A percentile compares a stretch with the other conserved stretches of the same genome.
phyloP scores from a whole-genome alignment of 345 rosid species.

The Excoecaria cochinchinensis region DNA sequence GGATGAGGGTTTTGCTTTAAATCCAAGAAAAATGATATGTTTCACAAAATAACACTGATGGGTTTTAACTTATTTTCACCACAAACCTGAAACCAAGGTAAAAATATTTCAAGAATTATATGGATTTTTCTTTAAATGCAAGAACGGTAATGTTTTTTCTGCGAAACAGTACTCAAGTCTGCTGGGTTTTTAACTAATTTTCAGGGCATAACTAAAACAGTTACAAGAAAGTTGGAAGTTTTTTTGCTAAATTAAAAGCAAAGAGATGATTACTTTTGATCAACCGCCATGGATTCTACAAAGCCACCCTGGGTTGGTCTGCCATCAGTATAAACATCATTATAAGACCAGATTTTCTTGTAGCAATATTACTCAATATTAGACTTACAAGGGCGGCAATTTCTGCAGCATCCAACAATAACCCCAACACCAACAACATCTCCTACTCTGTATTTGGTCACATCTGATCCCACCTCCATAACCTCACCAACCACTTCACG shows the following conservation, averaged over 20 bases:
- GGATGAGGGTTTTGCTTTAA: background rate
- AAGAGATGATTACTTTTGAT: conserved; percentile 50
- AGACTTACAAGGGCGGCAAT: conserved; percentile 51
- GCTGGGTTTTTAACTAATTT: too few species aligned
- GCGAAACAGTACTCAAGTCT: too few species aligned
- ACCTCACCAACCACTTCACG: conserved; percentile 83
- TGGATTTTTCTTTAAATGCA: background rate
- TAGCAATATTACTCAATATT: conserved; percentile 69
- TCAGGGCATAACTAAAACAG: background rate
- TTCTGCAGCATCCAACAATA: conserved; percentile 64
- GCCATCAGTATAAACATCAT: conserved; percentile 66
- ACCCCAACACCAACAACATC: conserved; percentile 72
- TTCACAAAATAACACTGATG: too few species aligned
- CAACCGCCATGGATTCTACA: conserved; percentile 62
- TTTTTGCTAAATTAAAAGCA: background rate
- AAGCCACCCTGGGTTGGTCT: conserved; percentile 76
- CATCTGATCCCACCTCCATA: conserved; percentile 64
- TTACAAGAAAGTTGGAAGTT: background rate
- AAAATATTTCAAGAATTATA: background rate
- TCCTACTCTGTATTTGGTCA: conserved; percentile 56
- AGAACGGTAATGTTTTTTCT: background rate
- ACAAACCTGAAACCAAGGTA: background rate
- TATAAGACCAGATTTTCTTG: conserved; percentile 59
- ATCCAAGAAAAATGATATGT: background rate
- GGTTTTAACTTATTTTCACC: too few species aligned